These are phyloP conservation scores for Nicotiana obtusifolia DNA, from an alignment of 257 asterid genomes.

Conservation along the genomic window DNA sequence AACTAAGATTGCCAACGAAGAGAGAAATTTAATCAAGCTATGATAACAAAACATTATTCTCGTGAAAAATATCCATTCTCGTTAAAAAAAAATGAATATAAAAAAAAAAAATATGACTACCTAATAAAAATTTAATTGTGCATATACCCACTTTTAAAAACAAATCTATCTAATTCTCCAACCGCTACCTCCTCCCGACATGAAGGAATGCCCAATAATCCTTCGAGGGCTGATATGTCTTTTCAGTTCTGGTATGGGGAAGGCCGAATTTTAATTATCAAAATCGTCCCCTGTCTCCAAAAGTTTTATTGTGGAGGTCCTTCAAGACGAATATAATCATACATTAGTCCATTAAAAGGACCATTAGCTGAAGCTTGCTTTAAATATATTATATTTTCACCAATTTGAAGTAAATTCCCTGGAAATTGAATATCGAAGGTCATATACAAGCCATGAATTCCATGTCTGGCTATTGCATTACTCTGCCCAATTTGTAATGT, in stretches of 20 bases:
- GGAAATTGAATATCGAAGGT: slow-evolving; percentile 25
- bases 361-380: slow-evolving; percentile 30
- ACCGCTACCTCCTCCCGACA: too few relatives aligned
- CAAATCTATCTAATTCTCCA: not conserved
- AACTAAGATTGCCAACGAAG: too few relatives aligned
- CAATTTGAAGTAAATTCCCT: slow-evolving; percentile 31
- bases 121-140: not conserved
- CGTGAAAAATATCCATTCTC: not conserved
- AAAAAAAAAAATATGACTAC: not conserved
- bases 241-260: too few relatives aligned
- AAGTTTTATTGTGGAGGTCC: slow-evolving; percentile 22
- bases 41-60: not conserved
- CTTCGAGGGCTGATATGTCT: too few relatives aligned
- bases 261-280: not conserved
- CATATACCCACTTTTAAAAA: not conserved
- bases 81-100: not conserved
- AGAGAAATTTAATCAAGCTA: not conserved
- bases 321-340: slow-evolving; percentile 72
- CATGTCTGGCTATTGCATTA: slow-evolving; percentile 82
- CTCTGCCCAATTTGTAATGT: slow-evolving; percentile 49
- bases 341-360: slow-evolving; percentile 52
- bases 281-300: too few relatives aligned
- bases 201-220: too few relatives aligned
- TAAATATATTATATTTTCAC: slow-evolving; percentile 45
- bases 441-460: slow-evolving; percentile 64